Percentiles rank a stretch among this genome's conserved stretches.
Conservation (phyloP, 2,329 filamentous ascomycete species). For the Myriosclerotinia duriaeana region DNA sequence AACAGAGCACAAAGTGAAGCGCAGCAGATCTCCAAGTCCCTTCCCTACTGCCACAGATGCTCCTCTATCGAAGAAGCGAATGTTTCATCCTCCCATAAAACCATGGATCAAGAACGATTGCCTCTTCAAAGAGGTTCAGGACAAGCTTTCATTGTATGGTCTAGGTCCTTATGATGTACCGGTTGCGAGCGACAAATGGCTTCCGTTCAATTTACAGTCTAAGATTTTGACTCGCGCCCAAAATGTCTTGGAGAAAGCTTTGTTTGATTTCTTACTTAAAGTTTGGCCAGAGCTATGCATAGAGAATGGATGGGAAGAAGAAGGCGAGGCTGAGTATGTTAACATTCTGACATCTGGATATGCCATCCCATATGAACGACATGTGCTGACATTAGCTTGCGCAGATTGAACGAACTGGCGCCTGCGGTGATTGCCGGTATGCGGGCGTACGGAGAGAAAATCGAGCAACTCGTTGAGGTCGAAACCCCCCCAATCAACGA, state of each 20-base stretch:
- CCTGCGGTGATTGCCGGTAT: background rate
- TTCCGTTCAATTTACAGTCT: conserved; percentile 1
- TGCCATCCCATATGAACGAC: too few relatives aligned
- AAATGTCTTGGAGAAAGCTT: conserved; percentile 5
- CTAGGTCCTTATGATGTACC: conserved; percentile 5
- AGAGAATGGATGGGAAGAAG: conserved; percentile 18
- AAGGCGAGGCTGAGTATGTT: conserved; percentile 9
- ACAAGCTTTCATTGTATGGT: background rate
- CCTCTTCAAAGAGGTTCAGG: background rate
- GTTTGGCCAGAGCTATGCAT: background rate
- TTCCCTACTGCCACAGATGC: background rate
- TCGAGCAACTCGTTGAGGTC: background rate
- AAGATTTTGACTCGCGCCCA: conserved; percentile 1
- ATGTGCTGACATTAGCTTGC: background rate
- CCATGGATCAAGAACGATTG: background rate
- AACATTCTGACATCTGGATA: background rate
- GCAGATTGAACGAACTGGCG: conserved; percentile 10
- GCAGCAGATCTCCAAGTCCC: conserved; percentile 1
- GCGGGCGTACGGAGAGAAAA: background rate
- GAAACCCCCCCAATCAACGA: background rate
- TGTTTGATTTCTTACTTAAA: conserved; percentile 2
- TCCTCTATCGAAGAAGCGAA: background rate
- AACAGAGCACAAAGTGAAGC: background rate
- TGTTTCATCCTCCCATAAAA: background rate
- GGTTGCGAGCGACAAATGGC: background rate